Evolutionary conservation across 441 rosid genomes (phyloP).

Genomic region (Pelargonium citronellum): DNA sequence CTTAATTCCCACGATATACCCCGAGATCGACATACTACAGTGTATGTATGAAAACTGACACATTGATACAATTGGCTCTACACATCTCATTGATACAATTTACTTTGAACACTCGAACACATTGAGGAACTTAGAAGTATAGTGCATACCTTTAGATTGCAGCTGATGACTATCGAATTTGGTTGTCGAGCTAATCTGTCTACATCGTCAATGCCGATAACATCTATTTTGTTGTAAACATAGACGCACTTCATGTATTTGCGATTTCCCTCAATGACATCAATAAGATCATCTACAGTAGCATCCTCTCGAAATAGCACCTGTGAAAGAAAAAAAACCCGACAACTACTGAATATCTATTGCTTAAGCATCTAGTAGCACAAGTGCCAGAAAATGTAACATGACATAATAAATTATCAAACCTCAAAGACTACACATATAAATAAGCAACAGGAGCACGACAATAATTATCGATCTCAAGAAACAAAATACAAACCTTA

Average conservation of each 20-base stretch:
- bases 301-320: slow-evolving; percentile 96
- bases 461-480: no score
- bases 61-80: slow-evolving; percentile 5
- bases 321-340: slow-evolving; percentile 36
- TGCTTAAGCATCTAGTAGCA: no score
- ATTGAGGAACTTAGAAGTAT: not conserved
- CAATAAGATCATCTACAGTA: slow-evolving; percentile 94
- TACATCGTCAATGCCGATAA: slow-evolving; percentile 90
- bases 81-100: no score
- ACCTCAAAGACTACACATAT: no score
- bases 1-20: not conserved
- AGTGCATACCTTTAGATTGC: slow-evolving; percentile 82
- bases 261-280: slow-evolving; percentile 94
- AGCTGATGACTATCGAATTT: slow-evolving; percentile 91
- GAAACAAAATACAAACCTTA: not conserved
- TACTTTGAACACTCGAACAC: slow-evolving; percentile 1
- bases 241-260: slow-evolving; percentile 92
- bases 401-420: no score
- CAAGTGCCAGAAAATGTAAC: no score
- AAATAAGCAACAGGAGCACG: not conserved
- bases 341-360: not conserved
- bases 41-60: not conserved
- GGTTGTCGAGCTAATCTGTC: slow-evolving; percentile 91
- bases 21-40: no score
- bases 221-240: slow-evolving; percentile 97